Percentiles rank a stretch among this genome's conserved stretches.
Evolutionary conservation across 306 rosid species (phyloP).

Genomic region (Neltuma alba): DNA sequence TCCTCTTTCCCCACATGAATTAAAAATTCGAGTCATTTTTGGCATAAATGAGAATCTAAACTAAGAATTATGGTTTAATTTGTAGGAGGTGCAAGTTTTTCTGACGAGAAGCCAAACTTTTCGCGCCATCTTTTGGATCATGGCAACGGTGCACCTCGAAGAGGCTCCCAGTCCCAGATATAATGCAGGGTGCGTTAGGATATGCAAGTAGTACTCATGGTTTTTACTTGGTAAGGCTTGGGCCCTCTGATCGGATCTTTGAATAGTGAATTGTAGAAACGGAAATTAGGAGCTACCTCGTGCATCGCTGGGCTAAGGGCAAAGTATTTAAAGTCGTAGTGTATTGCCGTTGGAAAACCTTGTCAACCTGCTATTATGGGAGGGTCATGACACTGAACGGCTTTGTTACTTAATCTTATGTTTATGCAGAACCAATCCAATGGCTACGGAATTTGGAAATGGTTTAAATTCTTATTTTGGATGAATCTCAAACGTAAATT

Average conservation of each 20-base stretch:
- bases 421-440: not conserved
- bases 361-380: not conserved
- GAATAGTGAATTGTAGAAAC: not conserved
- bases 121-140: not conserved
- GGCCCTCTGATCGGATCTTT: not conserved
- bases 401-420: not conserved
- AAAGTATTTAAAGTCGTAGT: not conserved
- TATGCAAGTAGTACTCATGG: not conserved
- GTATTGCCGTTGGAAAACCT: not conserved
- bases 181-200: not conserved
- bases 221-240: not conserved
- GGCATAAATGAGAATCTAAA: conserved; percentile 15
- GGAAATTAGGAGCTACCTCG: conserved; percentile 2
- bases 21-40: conserved; percentile 26
- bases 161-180: not conserved
- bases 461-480: not conserved
- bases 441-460: not conserved
- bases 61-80: not conserved
- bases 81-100: conserved; percentile 19
- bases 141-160: not conserved
- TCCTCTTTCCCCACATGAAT: conserved; percentile 2
- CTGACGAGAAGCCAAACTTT: conserved; percentile 12
- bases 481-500: not conserved
- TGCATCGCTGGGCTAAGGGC: not conserved
- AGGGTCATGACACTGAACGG: not conserved